Evolutionary conservation across 139 green algal species (phyloP).

Genomic region (Ettlia oleoabundans): DNA sequence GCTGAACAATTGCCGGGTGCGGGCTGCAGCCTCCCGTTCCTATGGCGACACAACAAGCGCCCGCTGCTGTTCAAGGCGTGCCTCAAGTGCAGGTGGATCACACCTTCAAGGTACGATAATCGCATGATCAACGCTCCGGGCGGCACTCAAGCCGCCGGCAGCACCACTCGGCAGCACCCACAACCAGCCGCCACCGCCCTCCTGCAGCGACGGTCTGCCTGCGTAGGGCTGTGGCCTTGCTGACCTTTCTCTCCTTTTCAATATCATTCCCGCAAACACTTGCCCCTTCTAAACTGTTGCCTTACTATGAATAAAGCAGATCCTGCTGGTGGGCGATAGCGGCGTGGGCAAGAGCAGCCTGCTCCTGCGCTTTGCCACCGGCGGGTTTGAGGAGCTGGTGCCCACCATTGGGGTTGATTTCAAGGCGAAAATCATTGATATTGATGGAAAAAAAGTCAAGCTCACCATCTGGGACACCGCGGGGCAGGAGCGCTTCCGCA

Average conservation of each 20-base stretch:
- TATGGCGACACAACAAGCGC: too few species aligned
- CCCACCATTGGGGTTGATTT: slow-evolving; percentile 97
- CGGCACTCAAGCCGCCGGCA: too few species aligned
- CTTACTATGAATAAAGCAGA: slow-evolving; percentile 43
- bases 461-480: slow-evolving; percentile 96
- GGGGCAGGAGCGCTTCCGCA: slow-evolving; percentile 93
- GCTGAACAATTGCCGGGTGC: too few species aligned
- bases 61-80: too few species aligned
- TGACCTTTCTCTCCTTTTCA: neutral
- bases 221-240: neutral
- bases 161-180: too few species aligned
- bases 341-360: slow-evolving; percentile 92
- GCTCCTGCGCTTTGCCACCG: slow-evolving; percentile 86
- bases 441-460: slow-evolving; percentile 84
- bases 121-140: too few species aligned
- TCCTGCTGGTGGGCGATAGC: slow-evolving; percentile 92
- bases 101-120: too few species aligned
- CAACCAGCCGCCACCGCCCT: too few species aligned
- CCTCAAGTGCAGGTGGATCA: too few species aligned
- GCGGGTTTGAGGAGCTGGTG: slow-evolving; percentile 83
- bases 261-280: neutral
- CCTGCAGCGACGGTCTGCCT: too few species aligned
- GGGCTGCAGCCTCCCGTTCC: too few species aligned
- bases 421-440: slow-evolving; percentile 88
- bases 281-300: too few species aligned